Conservation (phyloP, 495 filamentous ascomycete species). For the Trypethelium eluteriae region DNA sequence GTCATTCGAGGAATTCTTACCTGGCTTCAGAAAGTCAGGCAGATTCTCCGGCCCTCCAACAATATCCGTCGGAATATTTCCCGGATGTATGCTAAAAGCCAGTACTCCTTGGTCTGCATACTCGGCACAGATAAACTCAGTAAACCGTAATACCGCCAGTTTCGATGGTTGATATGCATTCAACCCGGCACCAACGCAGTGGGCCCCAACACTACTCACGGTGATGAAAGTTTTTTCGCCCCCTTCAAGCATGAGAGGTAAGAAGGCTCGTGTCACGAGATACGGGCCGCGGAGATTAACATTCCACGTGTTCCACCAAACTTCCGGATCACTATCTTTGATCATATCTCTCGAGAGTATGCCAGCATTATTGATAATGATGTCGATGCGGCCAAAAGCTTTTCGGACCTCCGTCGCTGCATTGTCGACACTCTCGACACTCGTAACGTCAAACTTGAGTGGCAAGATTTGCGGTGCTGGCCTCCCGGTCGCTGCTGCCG, state of each 20-base stretch:
- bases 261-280: slow-evolving; percentile 37
- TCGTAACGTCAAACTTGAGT: slow-evolving; percentile 41
- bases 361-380: slow-evolving; percentile 51
- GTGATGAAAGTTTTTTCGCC: slow-evolving; percentile 43
- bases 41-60: slow-evolving; percentile 16
- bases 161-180: slow-evolving; percentile 44
- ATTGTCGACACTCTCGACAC: slow-evolving; percentile 33
- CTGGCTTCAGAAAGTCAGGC: slow-evolving; percentile 17
- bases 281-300: slow-evolving; percentile 45
- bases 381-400: slow-evolving; percentile 40
- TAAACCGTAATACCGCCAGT: slow-evolving; percentile 43
- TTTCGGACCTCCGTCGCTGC: slow-evolving; percentile 31
- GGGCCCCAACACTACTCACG: slow-evolving; percentile 41
- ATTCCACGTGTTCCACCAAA: slow-evolving; percentile 43
- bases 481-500: slow-evolving; percentile 34
- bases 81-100: slow-evolving; percentile 45
- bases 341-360: slow-evolving; percentile 35
- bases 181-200: slow-evolving; percentile 24
- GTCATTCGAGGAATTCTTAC: slow-evolving; percentile 19
- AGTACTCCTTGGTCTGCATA: slow-evolving; percentile 43
- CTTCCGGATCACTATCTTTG: slow-evolving; percentile 38
- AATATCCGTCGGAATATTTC: slow-evolving; percentile 44
- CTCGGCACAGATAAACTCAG: slow-evolving; percentile 40
- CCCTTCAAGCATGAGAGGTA: slow-evolving; percentile 38
- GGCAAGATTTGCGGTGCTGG: slow-evolving; percentile 37